Evolutionary conservation across 2,329 filamentous ascomycete species (phyloP).

Genomic region (Seiridium unicorne): DNA sequence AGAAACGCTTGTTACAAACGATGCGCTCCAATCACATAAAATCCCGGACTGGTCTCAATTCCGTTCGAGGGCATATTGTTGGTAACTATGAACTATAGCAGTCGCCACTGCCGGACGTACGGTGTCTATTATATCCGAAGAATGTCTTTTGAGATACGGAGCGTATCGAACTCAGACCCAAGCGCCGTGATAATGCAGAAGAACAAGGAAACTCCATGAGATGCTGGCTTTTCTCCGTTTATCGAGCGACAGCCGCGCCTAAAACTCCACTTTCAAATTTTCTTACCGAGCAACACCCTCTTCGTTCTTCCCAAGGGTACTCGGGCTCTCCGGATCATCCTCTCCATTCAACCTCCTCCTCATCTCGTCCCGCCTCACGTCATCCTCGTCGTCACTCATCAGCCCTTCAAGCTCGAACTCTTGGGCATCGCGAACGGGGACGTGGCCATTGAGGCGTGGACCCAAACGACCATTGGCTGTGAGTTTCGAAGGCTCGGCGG

Average conservation of each 20-base stretch:
- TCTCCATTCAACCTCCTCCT: constrained; percentile 34
- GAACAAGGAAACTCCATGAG: not conserved
- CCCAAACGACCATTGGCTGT: constrained; percentile 34
- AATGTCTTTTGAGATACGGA: not conserved
- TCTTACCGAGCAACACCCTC: constrained; percentile 28
- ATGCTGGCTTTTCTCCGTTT: not conserved
- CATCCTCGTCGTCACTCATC: constrained; percentile 82
- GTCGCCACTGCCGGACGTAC: too few relatives aligned
- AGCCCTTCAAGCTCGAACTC: constrained; percentile 92
- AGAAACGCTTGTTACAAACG: too few relatives aligned
- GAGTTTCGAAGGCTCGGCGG: constrained; percentile 32
- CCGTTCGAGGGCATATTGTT: too few relatives aligned
- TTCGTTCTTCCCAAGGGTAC: constrained; percentile 46
- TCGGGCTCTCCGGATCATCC: constrained; percentile 42
- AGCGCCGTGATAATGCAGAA: not conserved
- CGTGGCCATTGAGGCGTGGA: constrained; percentile 30
- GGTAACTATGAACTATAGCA: too few relatives aligned
- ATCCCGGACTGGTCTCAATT: too few relatives aligned
- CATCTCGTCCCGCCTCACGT: constrained; percentile 34
- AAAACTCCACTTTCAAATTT: not conserved
- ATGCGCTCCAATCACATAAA: constrained; percentile 1
- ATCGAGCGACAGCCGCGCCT: not conserved
- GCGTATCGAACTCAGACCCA: not conserved
- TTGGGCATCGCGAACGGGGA: constrained; percentile 69
- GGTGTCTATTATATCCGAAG: not conserved